Base-by-base conservation (phyloP, 768 basidiomycete genomes). In the Leucosporidium creatinivorum region DNA sequence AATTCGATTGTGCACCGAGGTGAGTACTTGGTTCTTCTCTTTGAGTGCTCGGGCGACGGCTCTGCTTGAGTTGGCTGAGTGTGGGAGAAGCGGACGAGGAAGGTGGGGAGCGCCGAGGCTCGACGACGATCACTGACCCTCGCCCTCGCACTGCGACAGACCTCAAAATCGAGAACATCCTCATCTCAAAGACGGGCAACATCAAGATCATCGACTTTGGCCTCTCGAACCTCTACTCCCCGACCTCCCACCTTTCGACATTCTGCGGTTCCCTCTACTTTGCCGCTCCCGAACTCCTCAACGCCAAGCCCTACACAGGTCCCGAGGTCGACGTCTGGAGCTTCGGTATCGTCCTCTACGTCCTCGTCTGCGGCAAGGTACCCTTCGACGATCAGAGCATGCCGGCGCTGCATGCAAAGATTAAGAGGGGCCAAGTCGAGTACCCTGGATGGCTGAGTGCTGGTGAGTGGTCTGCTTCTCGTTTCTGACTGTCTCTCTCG, bases 151-250 rank as follows among this genome's bases (percentile, higher is more conserved):
- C 28, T 33, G 30, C 44, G 18, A 21, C 47, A 77, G 79, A 99
- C 81, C 87, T 99, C 73, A 99, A 99, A 82, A 99, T 99, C 77
- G 94, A 99, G 80, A 98, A 97, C 81, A 99, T 99, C 75, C 88
- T 99, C 77, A 98, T 99, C 73, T 96, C 92, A 1, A 92, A 96
- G 72, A 90, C 90, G 0, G 96, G 96, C 17, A 98, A 97, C 80
- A 98, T 98, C 83, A 99, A 98, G 83, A 97, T 98, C 69, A 99
- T 98, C 78, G 94, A 99, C 79, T 99, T 98, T 79, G 96, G 96
- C 58, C 83, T 99, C 12, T 97, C 94, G 3, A 99, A 98, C 80
- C 83, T 99, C 18, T 98, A 87, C 77, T 86, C 94, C 74, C 94
- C 96, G 2, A 75, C 80, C 13, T 75, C 79, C 58, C 90, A 93